Percentiles rank a stretch among this genome's conserved stretches.
Evolutionary conservation across 176 grass and related monocot species (phyloP).

Genomic region (Thinopyrum elongatum): DNA sequence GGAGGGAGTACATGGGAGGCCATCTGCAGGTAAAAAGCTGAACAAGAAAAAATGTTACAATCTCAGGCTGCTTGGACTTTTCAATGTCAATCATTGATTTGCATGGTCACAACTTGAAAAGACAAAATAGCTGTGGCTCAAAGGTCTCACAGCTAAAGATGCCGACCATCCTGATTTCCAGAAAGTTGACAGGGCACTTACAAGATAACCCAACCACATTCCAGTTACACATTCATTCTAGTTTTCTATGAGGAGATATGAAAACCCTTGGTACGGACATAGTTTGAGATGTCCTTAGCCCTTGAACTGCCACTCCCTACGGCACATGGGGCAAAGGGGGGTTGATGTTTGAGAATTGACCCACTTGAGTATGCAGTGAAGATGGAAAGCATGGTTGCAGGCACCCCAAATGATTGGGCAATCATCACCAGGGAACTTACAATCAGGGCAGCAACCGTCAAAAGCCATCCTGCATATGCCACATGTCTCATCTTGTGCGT

Average conservation of each 20-base stretch:
- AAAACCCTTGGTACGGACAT: background rate
- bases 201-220: background rate
- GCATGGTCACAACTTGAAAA: background rate
- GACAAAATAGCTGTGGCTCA: background rate
- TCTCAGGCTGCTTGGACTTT: background rate
- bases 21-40: background rate
- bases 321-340: slow-evolving; percentile 87
- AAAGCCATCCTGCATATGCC: slow-evolving; percentile 90
- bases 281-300: slow-evolving; percentile 40
- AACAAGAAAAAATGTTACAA: slow-evolving; percentile 12
- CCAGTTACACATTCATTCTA: background rate
- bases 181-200: slow-evolving; percentile 13
- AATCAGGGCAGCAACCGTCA: slow-evolving; percentile 83
- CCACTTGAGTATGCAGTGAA: slow-evolving; percentile 93
- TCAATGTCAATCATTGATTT: slow-evolving; percentile 6
- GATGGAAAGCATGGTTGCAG: slow-evolving; percentile 78
- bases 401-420: slow-evolving; percentile 81
- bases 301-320: slow-evolving; percentile 92
- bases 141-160: background rate
- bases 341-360: slow-evolving; percentile 80
- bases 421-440: slow-evolving; percentile 89
- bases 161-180: background rate
- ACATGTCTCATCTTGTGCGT: slow-evolving; percentile 76
- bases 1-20: background rate
- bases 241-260: slow-evolving; percentile 2